Base-by-base conservation (phyloP, 192 early-diverging fungal species). In the Coemansia sp. region DNA sequence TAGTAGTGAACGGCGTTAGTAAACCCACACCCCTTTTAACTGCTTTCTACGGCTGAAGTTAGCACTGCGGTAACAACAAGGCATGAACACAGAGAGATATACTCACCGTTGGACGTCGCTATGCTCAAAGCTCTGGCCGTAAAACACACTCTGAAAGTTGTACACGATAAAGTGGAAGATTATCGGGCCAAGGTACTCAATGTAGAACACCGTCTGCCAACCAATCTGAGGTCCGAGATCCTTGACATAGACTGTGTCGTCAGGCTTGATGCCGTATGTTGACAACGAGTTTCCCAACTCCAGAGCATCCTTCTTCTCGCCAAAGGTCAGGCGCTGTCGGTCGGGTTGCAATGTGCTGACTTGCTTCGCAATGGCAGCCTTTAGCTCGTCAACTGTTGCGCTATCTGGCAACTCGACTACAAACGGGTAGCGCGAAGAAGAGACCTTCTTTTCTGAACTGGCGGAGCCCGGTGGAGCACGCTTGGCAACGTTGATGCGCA, bases 121-220 rank as follows among this genome's bases (percentile, higher is more conserved):
- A 75, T 92, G 92, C 70, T 86, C 85, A 61, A 89, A 84, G 11
- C 64, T 50, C 30, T 65, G 22, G 40, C 92, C 85, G 73, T 96
- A 96, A 59, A 96, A 83, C 41, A 89, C 32, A 13, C 69, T 74
- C 18, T 85, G 85, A 35, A 89, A 83, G 73, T 87, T 89, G 87
- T 93, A 98, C 67, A 95, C 85, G 34, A 98, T 67, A 34, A 90
- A 88, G 62, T 98, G 94, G 70, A 96, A 77, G 34, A 95, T 43
- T 60, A 98, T 70, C 24, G 96, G 96, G 43, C 96, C 96, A 43
- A 89, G 69, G 59, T 98, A 98, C 78, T 98, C 96, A 63, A 97
- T 87, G 69, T 94, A 82, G 69, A 97, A 98, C 52, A 97, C 95
- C 18, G 92, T 93, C 61, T 86, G 84, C 96, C 96, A 98, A 63